Evolutionary conservation across 1,284 basidiomycete species (phyloP).

Genomic region (Puccinia hordei): DNA sequence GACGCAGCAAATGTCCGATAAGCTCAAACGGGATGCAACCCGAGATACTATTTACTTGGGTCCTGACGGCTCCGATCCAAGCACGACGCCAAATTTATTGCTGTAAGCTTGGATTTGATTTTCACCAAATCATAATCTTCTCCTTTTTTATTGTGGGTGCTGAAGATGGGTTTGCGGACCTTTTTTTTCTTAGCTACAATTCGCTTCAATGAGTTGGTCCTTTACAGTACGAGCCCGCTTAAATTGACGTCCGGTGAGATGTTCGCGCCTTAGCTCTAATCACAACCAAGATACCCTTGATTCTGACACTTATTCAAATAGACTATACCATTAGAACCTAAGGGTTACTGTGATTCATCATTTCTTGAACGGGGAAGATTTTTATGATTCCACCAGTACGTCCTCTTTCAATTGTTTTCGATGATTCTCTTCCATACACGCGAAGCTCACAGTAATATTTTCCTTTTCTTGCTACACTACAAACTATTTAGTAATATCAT

Average conservation of each 20-base stretch:
- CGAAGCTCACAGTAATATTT: not conserved
- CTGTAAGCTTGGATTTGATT: not conserved
- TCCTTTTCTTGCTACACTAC: not conserved
- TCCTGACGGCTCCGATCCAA: not conserved
- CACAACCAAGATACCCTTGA: not conserved
- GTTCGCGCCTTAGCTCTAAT: not conserved
- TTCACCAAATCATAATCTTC: not conserved
- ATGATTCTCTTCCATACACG: not conserved
- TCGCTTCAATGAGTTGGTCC: not conserved
- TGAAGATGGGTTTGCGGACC: not conserved
- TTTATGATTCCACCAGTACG: not conserved
- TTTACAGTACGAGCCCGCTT: too few species aligned
- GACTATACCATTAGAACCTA: not conserved
- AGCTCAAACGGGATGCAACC: slow-evolving; percentile 35
- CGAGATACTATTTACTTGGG: slow-evolving; percentile 8
- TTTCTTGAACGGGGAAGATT: slow-evolving; percentile 3
- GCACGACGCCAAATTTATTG: slow-evolving; percentile 30
- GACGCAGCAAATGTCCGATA: slow-evolving; percentile 31
- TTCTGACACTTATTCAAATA: not conserved
- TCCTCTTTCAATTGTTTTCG: not conserved
- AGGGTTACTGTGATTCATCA: not conserved
- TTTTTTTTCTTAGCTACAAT: not conserved
- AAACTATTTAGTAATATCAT: not conserved
- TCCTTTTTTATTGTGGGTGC: not conserved
- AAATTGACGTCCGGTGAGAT: not conserved